Evolutionary conservation across 139 green algal species (phyloP).

Genomic region (Volvox africanus): DNA sequence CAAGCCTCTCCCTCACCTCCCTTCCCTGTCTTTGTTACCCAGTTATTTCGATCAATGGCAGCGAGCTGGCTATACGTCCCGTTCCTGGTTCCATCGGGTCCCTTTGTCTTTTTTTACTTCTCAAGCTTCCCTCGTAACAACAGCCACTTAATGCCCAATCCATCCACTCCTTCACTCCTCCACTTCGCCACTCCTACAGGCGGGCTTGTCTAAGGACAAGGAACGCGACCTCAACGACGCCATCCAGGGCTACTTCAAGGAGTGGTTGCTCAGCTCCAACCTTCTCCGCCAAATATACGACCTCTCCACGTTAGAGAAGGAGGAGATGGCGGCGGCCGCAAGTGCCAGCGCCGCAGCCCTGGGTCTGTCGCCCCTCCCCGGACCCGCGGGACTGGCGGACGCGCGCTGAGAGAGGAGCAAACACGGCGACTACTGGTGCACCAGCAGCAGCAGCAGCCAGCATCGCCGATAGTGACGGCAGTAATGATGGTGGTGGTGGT

Average conservation of each 20-base stretch:
- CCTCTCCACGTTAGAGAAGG: slow-evolving; percentile 63
- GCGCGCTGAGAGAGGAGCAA: background rate
- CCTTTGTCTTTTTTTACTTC: no score
- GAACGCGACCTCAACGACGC: slow-evolving; percentile 65
- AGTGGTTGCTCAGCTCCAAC: slow-evolving; percentile 57
- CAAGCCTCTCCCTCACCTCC: no score
- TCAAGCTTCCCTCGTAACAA: no score
- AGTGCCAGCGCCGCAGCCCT: background rate
- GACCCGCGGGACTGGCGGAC: background rate
- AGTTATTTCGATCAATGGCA: no score
- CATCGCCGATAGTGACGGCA: no score
- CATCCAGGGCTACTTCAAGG: slow-evolving; percentile 60
- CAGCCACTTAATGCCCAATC: no score
- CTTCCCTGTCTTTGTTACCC: no score
- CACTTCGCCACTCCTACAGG: slow-evolving; percentile 3
- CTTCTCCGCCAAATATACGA: slow-evolving; percentile 68
- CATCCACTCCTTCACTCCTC: background rate
- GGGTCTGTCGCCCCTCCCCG: background rate
- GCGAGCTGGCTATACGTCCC: no score
- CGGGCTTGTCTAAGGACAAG: slow-evolving; percentile 57
- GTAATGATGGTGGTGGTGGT: no score
- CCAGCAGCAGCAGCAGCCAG: no score
- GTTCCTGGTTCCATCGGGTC: no score
- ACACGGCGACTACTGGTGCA: background rate
- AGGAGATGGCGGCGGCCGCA: slow-evolving; percentile 45